Percentiles rank a stretch among this genome's conserved stretches.
Evolutionary conservation across 2,329 filamentous ascomycete genomes (phyloP).

Genomic region (Amauroascus niger): DNA sequence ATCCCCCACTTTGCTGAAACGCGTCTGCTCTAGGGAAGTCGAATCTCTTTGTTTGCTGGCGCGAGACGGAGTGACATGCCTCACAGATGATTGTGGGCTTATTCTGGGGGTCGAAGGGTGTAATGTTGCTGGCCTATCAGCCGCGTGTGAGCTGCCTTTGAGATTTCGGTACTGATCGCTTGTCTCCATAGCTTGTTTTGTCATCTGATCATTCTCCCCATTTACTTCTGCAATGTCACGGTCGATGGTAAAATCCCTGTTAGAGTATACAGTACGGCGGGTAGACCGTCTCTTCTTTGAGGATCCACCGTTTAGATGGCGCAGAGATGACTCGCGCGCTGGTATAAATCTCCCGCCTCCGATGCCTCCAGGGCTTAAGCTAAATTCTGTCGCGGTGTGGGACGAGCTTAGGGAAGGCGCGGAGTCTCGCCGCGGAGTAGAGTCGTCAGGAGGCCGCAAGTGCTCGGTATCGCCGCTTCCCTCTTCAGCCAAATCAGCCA

Average conservation of each 20-base stretch:
- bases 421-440: slow-evolving; percentile 15
- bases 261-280: slow-evolving; percentile 35
- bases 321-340: slow-evolving; percentile 56
- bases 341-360: slow-evolving; percentile 51
- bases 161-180: slow-evolving; percentile 49
- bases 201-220: slow-evolving; percentile 47
- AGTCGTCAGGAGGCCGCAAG: not conserved
- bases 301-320: slow-evolving; percentile 45
- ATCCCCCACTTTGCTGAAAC: slow-evolving; percentile 26
- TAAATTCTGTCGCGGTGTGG: slow-evolving; percentile 22
- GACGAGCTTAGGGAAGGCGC: slow-evolving; percentile 30
- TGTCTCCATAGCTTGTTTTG: slow-evolving; percentile 48
- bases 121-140: slow-evolving; percentile 23
- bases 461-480: slow-evolving; percentile 11
- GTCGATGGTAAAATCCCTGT: slow-evolving; percentile 33
- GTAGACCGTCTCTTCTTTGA: slow-evolving; percentile 47
- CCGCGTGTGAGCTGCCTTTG: slow-evolving; percentile 40
- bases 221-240: slow-evolving; percentile 31
- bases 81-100: slow-evolving; percentile 19
- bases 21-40: not conserved
- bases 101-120: slow-evolving; percentile 18
- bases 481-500: slow-evolving; percentile 37
- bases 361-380: slow-evolving; percentile 28
- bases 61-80: slow-evolving; percentile 8
- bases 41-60: not conserved